Evolutionary conservation across 208 protist genomes (phyloP).

Genomic region (Trypanosomatidae sp.): DNA sequence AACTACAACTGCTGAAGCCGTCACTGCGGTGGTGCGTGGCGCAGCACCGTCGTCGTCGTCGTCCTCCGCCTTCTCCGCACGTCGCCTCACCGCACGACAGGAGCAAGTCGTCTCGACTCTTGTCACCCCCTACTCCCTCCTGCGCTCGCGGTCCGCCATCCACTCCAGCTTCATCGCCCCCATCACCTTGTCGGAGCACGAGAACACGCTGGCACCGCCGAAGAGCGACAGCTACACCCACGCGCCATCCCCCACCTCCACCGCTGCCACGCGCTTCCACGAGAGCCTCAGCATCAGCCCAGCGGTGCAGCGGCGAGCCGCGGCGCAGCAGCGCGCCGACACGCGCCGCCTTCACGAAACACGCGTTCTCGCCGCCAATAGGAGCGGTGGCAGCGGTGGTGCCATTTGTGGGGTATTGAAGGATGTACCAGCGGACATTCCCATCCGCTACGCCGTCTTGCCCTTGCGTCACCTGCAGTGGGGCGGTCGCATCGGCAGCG

Average conservation of each 20-base stretch:
- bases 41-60: too few species aligned
- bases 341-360: constrained; percentile 3
- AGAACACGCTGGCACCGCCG: constrained; percentile 4
- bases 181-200: constrained; percentile 13
- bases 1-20: too few species aligned
- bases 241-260: background rate
- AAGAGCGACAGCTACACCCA: background rate
- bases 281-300: constrained; percentile 20
- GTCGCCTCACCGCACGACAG: background rate
- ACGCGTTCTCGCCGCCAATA: background rate
- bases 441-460: constrained; percentile 41
- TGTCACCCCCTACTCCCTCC: constrained; percentile 22
- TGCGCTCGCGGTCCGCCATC: constrained; percentile 19
- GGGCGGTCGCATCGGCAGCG: constrained; percentile 56
- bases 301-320: constrained; percentile 7
- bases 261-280: constrained; percentile 14
- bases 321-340: constrained; percentile 9
- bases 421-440: constrained; percentile 24
- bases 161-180: constrained; percentile 29
- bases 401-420: constrained; percentile 2
- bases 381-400: background rate
- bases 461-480: constrained; percentile 56
- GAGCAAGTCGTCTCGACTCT: constrained; percentile 7
- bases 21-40: too few species aligned
- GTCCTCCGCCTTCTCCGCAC: too few species aligned